Conservation (phyloP, 2,329 filamentous ascomycete species). For the Diaporthe citri region DNA sequence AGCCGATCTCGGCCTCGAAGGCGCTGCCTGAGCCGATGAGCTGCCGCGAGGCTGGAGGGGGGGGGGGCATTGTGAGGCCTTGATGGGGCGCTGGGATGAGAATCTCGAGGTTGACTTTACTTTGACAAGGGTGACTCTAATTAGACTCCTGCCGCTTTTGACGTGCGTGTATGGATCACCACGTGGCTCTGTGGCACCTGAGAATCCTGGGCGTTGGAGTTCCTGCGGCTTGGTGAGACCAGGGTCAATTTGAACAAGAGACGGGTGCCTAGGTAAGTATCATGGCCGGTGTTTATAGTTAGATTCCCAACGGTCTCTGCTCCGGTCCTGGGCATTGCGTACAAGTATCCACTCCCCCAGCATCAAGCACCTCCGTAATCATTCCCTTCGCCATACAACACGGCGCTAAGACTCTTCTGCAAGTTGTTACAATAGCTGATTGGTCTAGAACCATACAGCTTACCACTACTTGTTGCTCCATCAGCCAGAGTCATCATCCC, state of each 20-base stretch:
- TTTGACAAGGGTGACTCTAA: not conserved
- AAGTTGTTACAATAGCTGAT: not conserved
- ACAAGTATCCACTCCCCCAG: not conserved
- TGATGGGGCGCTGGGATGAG: not conserved
- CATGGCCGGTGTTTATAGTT: not conserved
- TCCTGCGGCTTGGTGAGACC: not conserved
- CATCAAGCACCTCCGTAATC: too few species aligned
- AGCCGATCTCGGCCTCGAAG: constrained; percentile 66
- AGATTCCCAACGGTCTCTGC: not conserved
- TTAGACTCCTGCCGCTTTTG: constrained; percentile 6
- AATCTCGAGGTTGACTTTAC: not conserved
- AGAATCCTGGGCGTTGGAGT: not conserved
- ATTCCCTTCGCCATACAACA: too few species aligned
- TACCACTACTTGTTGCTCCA: not conserved
- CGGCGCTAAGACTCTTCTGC: not conserved
- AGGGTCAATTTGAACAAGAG: not conserved
- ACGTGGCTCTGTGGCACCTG: constrained; percentile 21
- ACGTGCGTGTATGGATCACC: constrained; percentile 13
- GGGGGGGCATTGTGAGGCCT: constrained; percentile 14
- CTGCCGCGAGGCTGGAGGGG: constrained; percentile 35
- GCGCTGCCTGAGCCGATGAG: constrained; percentile 62
- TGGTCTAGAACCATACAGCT: not conserved
- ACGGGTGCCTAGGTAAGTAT: not conserved
- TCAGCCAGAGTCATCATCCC: too few species aligned
- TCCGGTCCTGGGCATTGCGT: not conserved